phyloP scores from a whole-genome alignment of 1,284 basidiomycete genomes.

The Exsudoporus floridanus region DNA sequence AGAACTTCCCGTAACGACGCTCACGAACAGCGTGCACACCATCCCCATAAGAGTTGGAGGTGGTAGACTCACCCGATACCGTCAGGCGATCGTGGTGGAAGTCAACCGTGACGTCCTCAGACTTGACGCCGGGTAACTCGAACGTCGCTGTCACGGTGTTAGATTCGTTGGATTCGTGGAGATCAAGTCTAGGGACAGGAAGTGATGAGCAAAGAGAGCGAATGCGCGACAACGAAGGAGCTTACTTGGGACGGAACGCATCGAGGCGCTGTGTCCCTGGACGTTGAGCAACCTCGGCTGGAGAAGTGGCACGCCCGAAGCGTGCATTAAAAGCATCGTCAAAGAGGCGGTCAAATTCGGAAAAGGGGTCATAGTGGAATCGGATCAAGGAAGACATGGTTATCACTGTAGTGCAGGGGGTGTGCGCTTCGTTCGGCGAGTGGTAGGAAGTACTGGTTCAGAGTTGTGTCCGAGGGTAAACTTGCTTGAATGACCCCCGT shows the following conservation, averaged over 20 bases:
- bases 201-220: not conserved
- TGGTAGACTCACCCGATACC: conserved; percentile 39
- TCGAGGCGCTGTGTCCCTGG: not conserved
- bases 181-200: conserved; percentile 38
- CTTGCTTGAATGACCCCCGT: too few species aligned
- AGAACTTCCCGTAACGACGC: not conserved
- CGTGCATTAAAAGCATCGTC: conserved; percentile 40
- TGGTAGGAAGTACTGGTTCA: too few species aligned
- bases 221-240: accelerated
- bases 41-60: not conserved
- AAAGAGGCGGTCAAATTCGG: conserved; percentile 46
- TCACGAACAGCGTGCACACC: not conserved
- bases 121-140: conserved; percentile 45
- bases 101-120: conserved; percentile 42
- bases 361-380: conserved; percentile 47
- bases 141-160: conserved; percentile 46
- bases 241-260: conserved; percentile 4
- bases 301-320: not conserved
- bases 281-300: not conserved
- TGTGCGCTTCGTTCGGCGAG: too few species aligned
- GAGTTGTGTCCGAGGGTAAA: too few species aligned
- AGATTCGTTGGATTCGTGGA: conserved; percentile 39
- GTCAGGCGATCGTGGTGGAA: conserved; percentile 42
- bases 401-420: not conserved
- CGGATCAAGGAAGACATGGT: conserved; percentile 28